Evolutionary conservation across 75 land plant species (phyloP).

Genomic region (Pinus albicaulis): DNA sequence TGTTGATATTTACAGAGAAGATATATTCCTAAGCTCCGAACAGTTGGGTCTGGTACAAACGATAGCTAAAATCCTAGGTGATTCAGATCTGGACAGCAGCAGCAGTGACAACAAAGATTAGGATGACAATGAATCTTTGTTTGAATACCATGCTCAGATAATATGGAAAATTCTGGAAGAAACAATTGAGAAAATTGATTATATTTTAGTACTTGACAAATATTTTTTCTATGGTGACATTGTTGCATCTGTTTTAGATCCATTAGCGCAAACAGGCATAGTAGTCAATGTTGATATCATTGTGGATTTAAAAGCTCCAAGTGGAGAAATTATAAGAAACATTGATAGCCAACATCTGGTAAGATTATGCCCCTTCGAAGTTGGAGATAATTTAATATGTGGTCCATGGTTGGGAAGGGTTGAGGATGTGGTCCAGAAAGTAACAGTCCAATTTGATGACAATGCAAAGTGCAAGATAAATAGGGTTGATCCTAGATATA

Average conservation of each 20-base stretch:
- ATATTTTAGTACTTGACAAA: conserved; percentile 69
- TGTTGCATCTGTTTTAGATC: conserved; percentile 57
- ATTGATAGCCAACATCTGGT: conserved; percentile 53
- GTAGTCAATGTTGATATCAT: conserved; percentile 50
- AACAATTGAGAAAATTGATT: conserved; percentile 65
- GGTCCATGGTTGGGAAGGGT: no score
- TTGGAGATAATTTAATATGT: no score
- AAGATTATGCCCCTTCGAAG: no score
- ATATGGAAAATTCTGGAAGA: conserved; percentile 62
- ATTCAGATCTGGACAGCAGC: conserved; percentile 42
- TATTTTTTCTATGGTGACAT: conserved; percentile 64
- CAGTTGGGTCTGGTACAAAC: conserved; percentile 17
- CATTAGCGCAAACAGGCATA: conserved; percentile 76
- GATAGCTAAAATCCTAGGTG: conserved; percentile 39
- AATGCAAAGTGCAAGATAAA: no score
- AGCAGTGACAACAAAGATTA: conserved; percentile 49
- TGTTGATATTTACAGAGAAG: no score
- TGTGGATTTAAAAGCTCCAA: conserved; percentile 61
- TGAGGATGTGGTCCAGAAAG: no score
- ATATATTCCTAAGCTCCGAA: conserved; percentile 10
- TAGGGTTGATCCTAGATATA: no score
- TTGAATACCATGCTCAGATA: conserved; percentile 43
- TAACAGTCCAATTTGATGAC: no score
- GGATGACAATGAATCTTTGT: conserved; percentile 30
- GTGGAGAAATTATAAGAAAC: conserved; percentile 45